Conservation (phyloP, 768 basidiomycete genomes). For the Lactarius evosmus region DNA sequence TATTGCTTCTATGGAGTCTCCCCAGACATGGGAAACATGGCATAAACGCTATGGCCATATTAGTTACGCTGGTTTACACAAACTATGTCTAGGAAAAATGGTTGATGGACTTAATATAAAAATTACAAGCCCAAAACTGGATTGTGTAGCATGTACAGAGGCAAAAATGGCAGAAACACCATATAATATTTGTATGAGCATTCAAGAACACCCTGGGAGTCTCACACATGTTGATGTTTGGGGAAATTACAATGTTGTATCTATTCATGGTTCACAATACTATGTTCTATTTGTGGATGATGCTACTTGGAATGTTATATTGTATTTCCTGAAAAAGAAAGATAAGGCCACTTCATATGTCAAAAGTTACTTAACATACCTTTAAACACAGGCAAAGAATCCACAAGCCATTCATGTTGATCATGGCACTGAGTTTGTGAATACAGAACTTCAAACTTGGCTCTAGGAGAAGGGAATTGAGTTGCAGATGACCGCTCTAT, state of each 20-base stretch:
- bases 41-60: not conserved
- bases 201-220: not conserved
- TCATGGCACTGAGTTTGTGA: not conserved
- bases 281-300: not conserved
- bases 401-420: too few species aligned
- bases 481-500: not conserved
- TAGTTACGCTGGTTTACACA: not conserved
- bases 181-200: too few species aligned
- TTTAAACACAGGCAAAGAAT: too few species aligned
- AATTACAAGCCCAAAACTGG: too few species aligned
- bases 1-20: too few species aligned
- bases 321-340: not conserved
- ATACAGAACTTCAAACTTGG: not conserved
- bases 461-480: not conserved
- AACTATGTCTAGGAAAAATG: not conserved
- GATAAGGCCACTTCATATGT: not conserved
- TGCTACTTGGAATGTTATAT: rapidly evolving
- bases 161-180: not conserved
- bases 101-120: too few species aligned
- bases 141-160: not conserved
- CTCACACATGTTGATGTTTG: not conserved
- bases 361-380: not conserved
- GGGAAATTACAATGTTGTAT: not conserved
- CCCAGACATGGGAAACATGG: not conserved
- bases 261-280: not conserved